Evolutionary conservation across 208 protist species (phyloP).

Genomic region (Wallacemonas sp.): DNA sequence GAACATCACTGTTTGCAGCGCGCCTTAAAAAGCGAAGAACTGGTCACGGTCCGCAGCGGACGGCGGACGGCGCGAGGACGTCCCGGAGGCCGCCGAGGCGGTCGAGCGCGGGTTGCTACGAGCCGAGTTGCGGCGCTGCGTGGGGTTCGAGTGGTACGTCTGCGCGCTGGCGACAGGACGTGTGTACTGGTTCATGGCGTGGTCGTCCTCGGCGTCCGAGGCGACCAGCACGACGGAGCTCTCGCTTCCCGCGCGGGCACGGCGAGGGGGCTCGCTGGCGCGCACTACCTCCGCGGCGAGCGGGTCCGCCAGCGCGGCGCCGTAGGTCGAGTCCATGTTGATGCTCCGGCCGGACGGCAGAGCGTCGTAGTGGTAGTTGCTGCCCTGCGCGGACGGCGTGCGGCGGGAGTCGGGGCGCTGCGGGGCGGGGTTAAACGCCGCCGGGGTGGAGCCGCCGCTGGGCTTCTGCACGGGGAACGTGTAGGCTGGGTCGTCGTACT

Average conservation of each 20-base stretch:
- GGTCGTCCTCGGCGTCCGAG: constrained; percentile 32
- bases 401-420: neutral
- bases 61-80: neutral
- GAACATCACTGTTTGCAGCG: neutral
- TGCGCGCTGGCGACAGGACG: neutral
- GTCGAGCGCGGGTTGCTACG: constrained; percentile 11
- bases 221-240: constrained; percentile 29
- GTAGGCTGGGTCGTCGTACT: constrained; percentile 15
- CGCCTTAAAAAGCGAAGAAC: constrained; percentile 17
- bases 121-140: constrained; percentile 12
- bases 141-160: constrained; percentile 25
- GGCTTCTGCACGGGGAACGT: constrained; percentile 12
- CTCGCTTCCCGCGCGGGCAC: neutral
- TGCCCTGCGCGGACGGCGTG: constrained; percentile 3
- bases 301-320: constrained; percentile 7
- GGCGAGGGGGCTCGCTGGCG: neutral
- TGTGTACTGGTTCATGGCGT: constrained; percentile 7
- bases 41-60: constrained; percentile 13
- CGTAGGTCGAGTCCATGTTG: constrained; percentile 21
- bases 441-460: neutral
- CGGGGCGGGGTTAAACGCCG: neutral
- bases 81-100: constrained; percentile 1
- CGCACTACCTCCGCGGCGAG: constrained; percentile 9
- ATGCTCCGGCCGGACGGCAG: constrained; percentile 7
- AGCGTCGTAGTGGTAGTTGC: constrained; percentile 17